These are phyloP conservation scores for Panellus pusillus DNA, from an alignment of 768 basidiomycete species.

Conservation along the genomic window DNA sequence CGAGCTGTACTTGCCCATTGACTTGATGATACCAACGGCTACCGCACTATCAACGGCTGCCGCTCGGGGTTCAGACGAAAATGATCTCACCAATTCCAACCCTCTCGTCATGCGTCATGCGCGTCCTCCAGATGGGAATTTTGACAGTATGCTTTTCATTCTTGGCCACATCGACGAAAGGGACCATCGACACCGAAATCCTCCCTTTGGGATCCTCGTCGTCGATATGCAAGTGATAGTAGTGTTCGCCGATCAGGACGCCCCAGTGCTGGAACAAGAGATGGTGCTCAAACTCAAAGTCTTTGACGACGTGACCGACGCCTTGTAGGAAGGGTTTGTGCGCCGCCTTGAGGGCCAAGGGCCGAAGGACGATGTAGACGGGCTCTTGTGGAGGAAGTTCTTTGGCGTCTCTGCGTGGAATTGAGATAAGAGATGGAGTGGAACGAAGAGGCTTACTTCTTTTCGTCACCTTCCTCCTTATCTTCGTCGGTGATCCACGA, in stretches of 20 bases:
- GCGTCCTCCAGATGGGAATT: conserved; percentile 20
- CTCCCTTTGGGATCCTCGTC: conserved; percentile 3
- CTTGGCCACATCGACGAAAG: conserved; percentile 8
- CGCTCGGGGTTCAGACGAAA: not conserved
- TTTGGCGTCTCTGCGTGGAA: conserved; percentile 2
- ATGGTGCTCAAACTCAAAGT: conserved; percentile 19
- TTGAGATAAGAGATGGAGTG: not conserved
- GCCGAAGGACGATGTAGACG: conserved; percentile 21
- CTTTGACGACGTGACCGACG: conserved; percentile 18
- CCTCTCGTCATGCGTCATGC: conserved; percentile 16
- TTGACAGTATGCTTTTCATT: conserved; percentile 15
- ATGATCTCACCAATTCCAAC: conserved; percentile 13
- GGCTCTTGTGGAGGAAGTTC: conserved; percentile 15
- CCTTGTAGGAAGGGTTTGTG: conserved; percentile 10
- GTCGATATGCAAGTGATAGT: conserved; percentile 22
- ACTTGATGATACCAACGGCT: conserved; percentile 19
- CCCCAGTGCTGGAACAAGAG: conserved; percentile 21
- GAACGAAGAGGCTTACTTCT: not conserved
- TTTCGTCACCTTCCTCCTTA: conserved; percentile 3
- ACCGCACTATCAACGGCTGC: not conserved
- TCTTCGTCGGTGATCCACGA: not conserved
- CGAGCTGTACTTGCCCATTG: conserved; percentile 16
- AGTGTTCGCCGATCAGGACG: conserved; percentile 18
- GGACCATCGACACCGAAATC: conserved; percentile 18
- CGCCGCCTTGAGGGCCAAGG: conserved; percentile 15